phyloP scores from a whole-genome alignment of 2,329 filamentous ascomycete genomes.

The Cladosporium oxysporum region DNA sequence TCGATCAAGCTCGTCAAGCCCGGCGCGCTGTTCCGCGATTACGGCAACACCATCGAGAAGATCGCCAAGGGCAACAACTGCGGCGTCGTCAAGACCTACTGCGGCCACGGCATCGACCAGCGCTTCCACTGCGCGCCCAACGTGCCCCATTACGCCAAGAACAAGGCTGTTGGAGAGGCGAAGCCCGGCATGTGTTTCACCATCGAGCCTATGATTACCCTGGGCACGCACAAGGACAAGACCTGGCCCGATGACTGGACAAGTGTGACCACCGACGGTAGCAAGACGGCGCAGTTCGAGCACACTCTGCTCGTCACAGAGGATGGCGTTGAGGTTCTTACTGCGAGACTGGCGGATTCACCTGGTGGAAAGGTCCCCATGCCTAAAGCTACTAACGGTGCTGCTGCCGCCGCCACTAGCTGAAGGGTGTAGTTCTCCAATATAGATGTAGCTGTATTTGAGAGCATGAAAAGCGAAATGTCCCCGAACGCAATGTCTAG shows the following conservation, averaged over 20 bases:
- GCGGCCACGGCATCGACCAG: constrained; percentile 88
- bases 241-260: constrained; percentile 99
- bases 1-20: constrained; percentile 92
- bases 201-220: constrained; percentile 94
- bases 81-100: constrained; percentile 90
- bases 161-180: constrained; percentile 88
- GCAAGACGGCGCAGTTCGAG: constrained; percentile 87
- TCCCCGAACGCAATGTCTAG: not conserved
- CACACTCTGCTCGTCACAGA: constrained; percentile 80
- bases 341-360: constrained; percentile 69
- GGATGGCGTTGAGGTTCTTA: constrained; percentile 75
- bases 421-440: not conserved
- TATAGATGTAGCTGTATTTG: constrained; percentile 6
- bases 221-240: constrained; percentile 84
- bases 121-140: constrained; percentile 91
- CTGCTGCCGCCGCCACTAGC: not conserved
- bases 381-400: constrained; percentile 16
- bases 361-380: constrained; percentile 59
- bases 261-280: constrained; percentile 85
- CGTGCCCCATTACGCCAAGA: constrained; percentile 94
- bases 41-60: constrained; percentile 91
- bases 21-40: constrained; percentile 84
- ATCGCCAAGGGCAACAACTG: constrained; percentile 81
- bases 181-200: constrained; percentile 97
- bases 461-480: not conserved